Conservation (phyloP, 768 basidiomycete species). For the Piloderma croceum region DNA sequence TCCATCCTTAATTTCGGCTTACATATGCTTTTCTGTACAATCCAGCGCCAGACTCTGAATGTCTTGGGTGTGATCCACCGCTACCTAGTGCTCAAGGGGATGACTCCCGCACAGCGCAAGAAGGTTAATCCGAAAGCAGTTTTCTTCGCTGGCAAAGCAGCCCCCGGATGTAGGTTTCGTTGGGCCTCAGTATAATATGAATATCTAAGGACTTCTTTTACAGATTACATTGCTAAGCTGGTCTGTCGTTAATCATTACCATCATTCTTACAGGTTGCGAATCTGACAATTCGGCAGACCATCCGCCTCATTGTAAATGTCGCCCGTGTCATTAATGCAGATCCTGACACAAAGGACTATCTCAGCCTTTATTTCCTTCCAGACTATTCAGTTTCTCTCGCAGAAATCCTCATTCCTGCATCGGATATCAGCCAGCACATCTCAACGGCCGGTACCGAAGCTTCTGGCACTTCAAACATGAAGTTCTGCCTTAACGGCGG, state of each 20-base stretch:
- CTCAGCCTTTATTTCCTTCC: constrained; percentile 93
- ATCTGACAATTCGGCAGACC: constrained; percentile 40
- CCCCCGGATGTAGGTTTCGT: constrained; percentile 69
- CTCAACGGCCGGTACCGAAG: constrained; percentile 94
- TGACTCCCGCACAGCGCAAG: constrained; percentile 74
- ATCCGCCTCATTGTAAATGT: constrained; percentile 94
- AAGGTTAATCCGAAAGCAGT: constrained; percentile 81
- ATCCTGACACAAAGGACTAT: constrained; percentile 74
- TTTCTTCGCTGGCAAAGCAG: constrained; percentile 98
- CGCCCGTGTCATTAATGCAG: constrained; percentile 53
- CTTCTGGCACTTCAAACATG: constrained; percentile 79
- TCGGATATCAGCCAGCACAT: constrained; percentile 96
- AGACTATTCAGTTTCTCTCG: constrained; percentile 85
- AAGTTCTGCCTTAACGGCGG: constrained; percentile 92
- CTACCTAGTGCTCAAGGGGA: constrained; percentile 74
- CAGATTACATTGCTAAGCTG: constrained; percentile 89
- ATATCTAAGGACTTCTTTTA: constrained; percentile 6
- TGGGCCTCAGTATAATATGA: neutral
- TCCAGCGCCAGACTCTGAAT: constrained; percentile 87
- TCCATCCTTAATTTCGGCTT: neutral
- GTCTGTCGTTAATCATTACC: constrained; percentile 28
- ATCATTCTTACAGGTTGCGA: neutral
- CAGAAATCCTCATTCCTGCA: constrained; percentile 84
- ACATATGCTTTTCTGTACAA: neutral
- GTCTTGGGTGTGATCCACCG: constrained; percentile 86